phyloP scores from a whole-genome alignment of 768 basidiomycete genomes.

The Pseudohyphozyma bogoriensis region DNA sequence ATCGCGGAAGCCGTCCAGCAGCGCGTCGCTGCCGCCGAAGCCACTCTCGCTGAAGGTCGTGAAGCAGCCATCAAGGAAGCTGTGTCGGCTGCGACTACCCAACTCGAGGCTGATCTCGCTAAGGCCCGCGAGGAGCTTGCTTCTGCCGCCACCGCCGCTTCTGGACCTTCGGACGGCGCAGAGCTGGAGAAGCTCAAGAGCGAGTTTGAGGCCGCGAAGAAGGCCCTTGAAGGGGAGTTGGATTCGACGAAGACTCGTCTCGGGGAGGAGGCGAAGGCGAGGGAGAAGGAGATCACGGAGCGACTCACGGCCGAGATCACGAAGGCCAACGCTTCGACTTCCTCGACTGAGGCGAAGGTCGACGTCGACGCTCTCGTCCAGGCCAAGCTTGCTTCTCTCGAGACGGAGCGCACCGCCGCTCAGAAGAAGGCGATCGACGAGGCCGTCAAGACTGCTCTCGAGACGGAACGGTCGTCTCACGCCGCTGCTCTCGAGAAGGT shows the following conservation, averaged over 20 bases:
- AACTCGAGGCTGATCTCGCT: slow-evolving; percentile 26
- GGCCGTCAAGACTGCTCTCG: slow-evolving; percentile 22
- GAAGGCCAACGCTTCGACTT: slow-evolving; percentile 9
- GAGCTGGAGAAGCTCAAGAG: slow-evolving; percentile 37
- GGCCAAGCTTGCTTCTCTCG: slow-evolving; percentile 54
- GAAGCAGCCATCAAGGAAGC: slow-evolving; percentile 23
- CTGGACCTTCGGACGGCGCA: slow-evolving; percentile 18
- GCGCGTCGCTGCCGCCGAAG: slow-evolving; percentile 18
- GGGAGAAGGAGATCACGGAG: slow-evolving; percentile 38
- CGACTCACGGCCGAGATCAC: slow-evolving; percentile 17
- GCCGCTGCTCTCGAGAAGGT: slow-evolving; percentile 15
- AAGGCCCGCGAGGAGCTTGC: slow-evolving; percentile 8
- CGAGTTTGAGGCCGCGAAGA: slow-evolving; percentile 40
- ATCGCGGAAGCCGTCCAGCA: slow-evolving; percentile 11
- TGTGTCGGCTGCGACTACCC: slow-evolving; percentile 29
- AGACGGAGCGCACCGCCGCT: slow-evolving; percentile 15
- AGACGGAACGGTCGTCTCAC: slow-evolving; percentile 18
- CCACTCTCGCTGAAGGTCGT: slow-evolving; percentile 20
- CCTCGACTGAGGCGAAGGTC: neutral
- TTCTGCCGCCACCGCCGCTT: neutral
- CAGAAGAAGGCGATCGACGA: slow-evolving; percentile 34
- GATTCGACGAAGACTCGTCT: slow-evolving; percentile 31
- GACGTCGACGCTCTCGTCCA: slow-evolving; percentile 40
- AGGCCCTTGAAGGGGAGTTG: slow-evolving; percentile 36
- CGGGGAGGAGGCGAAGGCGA: slow-evolving; percentile 41